These are phyloP conservation scores for Mucor indicus DNA, from an alignment of 371 early-diverging fungal genomes.

Conservation along the genomic window DNA sequence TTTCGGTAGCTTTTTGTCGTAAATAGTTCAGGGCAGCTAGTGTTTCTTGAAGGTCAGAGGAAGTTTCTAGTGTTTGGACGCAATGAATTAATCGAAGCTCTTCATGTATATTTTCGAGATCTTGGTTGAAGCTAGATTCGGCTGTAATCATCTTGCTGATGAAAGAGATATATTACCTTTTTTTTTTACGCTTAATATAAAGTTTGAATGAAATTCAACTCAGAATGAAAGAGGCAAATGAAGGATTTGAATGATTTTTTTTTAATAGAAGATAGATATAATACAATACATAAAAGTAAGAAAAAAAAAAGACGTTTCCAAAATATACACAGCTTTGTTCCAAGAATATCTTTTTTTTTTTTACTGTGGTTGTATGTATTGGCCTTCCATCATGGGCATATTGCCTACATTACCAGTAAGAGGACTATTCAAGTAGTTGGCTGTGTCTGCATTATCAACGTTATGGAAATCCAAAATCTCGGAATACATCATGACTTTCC, in stretches of 20 bases:
- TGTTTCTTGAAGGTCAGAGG: not conserved
- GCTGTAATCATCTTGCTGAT: not conserved
- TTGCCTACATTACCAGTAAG: constrained; percentile 20
- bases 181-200: no score
- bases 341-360: no score
- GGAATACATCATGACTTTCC: constrained; percentile 81
- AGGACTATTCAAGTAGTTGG: constrained; percentile 35
- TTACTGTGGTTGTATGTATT: constrained; percentile 26
- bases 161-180: no score
- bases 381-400: constrained; percentile 28
- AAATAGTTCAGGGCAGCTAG: constrained; percentile 28
- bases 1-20: constrained; percentile 23
- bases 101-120: constrained; percentile 11
- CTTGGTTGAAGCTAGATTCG: not conserved
- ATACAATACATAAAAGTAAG: not conserved
- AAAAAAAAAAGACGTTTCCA: no score
- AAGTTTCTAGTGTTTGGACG: constrained; percentile 1
- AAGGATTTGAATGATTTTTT: no score
- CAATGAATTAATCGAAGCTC: constrained; percentile 18
- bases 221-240: not conserved
- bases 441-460: constrained; percentile 42
- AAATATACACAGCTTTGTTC: no score
- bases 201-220: no score
- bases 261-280: not conserved
- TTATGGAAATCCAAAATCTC: constrained; percentile 71